Evolutionary conservation across 2,329 filamentous ascomycete genomes (phyloP), one percentile per base, ranked within the genome.

Genomic region (Beauveria medogensis): DNA sequence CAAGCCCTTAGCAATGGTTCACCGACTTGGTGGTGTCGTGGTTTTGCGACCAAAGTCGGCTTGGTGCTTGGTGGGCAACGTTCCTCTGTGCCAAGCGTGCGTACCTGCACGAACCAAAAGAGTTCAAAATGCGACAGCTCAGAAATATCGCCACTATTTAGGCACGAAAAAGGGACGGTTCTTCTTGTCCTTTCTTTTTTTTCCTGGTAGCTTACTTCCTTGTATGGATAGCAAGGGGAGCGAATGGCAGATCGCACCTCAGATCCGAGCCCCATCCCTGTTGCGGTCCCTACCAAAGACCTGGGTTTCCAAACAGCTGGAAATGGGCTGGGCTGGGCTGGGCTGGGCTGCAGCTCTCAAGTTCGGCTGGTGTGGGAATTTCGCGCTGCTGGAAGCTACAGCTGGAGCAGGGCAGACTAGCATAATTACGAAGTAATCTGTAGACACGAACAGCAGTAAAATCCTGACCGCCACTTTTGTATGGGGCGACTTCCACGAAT

Each of bases 171-270:
- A 30, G 50, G 51, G 18, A 44, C 40, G 18, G 7, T 46, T 34
- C 22, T 58, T 50, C 37, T 51, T 51, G 30, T 26, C n/a, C 20
- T 22, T 40, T 16, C 22, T n/a, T 48, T 47, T 47, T 47, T 20
- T 47, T 24, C 22, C 54, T 57, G 10, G n/a, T 24, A 48, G 43
- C 20, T 40, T 8, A 8, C 30, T 30, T 58, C 46, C 28, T 22
- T 30, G 9, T 14, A 3, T 12, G 12, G 30, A 34, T 34, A 28
- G 30, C 44, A 50, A 58, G 55, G 55, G 55, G 14, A 50, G 22
- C 46, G 34, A 58, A 58, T 51, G 55, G 30, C 30, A 58, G 55
- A 58, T 58, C 55, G 50, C 55, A 58, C 55, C 46, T 58, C 55
- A 58, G 55, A 58, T 58, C 55, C 46, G 55, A 58, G 55, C 44